Conservation (phyloP, 139 green algal genomes). For the Chlamydomonas asymmetrica region DNA sequence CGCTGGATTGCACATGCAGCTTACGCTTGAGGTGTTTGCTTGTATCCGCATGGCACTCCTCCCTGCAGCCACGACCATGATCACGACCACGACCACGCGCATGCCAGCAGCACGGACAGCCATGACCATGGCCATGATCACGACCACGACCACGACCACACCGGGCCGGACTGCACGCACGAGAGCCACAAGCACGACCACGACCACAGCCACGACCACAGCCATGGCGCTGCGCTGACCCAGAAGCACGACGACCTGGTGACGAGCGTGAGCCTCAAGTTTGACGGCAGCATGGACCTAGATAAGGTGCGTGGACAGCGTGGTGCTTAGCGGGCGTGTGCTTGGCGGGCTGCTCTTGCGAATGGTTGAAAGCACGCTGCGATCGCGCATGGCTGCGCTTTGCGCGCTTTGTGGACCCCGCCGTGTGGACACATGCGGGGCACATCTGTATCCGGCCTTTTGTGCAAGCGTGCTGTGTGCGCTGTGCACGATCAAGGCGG, state of each 20-base stretch:
- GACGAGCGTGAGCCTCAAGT: conserved; percentile 69
- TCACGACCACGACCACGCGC: conserved; percentile 44
- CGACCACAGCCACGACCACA: conserved; percentile 35
- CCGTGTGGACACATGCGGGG: too few species aligned
- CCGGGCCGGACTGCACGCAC: conserved; percentile 13
- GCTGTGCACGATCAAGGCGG: too few species aligned
- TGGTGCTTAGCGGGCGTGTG: not conserved
- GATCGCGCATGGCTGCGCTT: too few species aligned
- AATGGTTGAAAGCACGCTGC: too few species aligned
- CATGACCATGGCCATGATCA: conserved; percentile 29
- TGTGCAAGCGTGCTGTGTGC: too few species aligned
- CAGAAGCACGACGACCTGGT: conserved; percentile 59
- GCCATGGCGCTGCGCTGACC: conserved; percentile 5
- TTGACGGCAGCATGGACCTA: conserved; percentile 92
- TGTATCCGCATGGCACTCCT: not conserved
- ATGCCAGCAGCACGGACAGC: conserved; percentile 23
- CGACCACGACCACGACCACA: conserved; percentile 33
- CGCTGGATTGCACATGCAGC: too few species aligned
- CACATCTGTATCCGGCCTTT: too few species aligned
- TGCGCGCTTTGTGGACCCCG: too few species aligned
- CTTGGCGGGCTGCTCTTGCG: not conserved
- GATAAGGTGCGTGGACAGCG: conserved; percentile 64
- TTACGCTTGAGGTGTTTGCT: not conserved
- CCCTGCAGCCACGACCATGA: not conserved
- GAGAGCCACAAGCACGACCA: conserved; percentile 24